Base-by-base conservation (phyloP, 257 asterid species). In the Avicennia marina region DNA sequence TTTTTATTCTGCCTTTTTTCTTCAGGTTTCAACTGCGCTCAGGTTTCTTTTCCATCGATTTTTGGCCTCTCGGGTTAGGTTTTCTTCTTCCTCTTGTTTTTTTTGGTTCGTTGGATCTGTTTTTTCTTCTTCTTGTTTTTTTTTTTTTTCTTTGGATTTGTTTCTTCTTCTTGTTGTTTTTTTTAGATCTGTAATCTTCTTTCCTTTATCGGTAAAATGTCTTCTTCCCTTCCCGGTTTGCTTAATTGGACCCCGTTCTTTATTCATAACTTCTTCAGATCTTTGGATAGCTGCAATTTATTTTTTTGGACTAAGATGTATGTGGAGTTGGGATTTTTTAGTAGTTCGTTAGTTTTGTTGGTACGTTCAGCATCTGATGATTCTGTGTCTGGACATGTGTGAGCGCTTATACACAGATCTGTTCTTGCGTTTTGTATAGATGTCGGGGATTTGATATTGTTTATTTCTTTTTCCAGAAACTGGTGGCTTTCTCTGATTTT, bases 151-250 rank as follows among this genome's bases (percentile, higher is more conserved):
- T n/a, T n/a, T n/a, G n/a, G n/a, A n/a, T n/a, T n/a, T n/a, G n/a
- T n/a, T n/a, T n/a, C n/a, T n/a, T n/a, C n/a, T n/a, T n/a, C n/a
- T n/a, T n/a, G n/a, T n/a, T n/a, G n/a, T n/a, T n/a, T 51, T 25
- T 43, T 9, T 38, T 47, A 65, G 79, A 73, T 73, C 79, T 73
- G 64, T 6, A 31, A 48, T 17, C 11, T 51, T 34, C 55, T 44
- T 34, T 38, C 25, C 7, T 53, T 21, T 40, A 21, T 22, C 16
- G 4, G 33, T n/a, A 9, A 19, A 27, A 16, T 51, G 33, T 40
- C 32, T 38, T 15, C 8, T 40, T 59, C 11, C 15, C 4, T 31
- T 24, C 44, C 11, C 4, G 1, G 3, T 20, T 65, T 29, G 34
- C 52, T 27, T 44, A 20, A 19, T 43, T 43, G 40, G 25, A 24